Evolutionary conservation across 1,139 yeast species (phyloP), one percentile per base, ranked within the genome.

Genomic region (Waltiozyma solani): DNA sequence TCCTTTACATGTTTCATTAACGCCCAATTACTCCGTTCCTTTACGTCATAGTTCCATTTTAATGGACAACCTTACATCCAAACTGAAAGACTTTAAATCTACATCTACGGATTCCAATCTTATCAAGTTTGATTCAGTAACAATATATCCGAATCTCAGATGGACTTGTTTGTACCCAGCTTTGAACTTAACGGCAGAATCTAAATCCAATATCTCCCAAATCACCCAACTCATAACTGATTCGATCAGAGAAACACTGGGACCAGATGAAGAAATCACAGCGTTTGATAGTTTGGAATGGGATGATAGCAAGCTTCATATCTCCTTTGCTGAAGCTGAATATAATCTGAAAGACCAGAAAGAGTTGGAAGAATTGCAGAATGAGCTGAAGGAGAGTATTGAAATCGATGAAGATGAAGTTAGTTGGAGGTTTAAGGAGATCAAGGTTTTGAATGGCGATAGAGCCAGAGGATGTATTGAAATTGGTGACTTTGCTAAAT

Each of bases 1-100:
- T 3, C 50, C 48, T 9, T 19, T 50, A 5, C 54, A 50, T 31
- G 37, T 49, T 2, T 50, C 54, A 14, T 29, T 50, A 10, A 43
- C 46, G 2, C 45, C 39, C 5, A 48, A 48, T 32, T 38, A 43
- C 5, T 41, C 29, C 14, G 27, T 49, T 3, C 33, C 40, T 4
- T 35, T 37, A n/a, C 36, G 27, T 3, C 19, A 48, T 42, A 29
- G 27, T 20, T 1, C 5, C 5, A 1, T 39, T 44, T 13, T 37
- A 37, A 12, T 9, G 10, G 5, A 25, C 26, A 19, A 20, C 45
- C 11, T 27, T 15, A 5, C 12, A n/a, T 15, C 31, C 20, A 17
- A 6, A 19, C 29, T 40, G 12, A 13, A 26, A 4, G 15, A 30
- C 13, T 30, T 27, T 10, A 22, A 17, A 17, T 34, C 26, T 14